Base-by-base conservation (phyloP, 805 yeast genomes). In the Lipomyces kockii region DNA sequence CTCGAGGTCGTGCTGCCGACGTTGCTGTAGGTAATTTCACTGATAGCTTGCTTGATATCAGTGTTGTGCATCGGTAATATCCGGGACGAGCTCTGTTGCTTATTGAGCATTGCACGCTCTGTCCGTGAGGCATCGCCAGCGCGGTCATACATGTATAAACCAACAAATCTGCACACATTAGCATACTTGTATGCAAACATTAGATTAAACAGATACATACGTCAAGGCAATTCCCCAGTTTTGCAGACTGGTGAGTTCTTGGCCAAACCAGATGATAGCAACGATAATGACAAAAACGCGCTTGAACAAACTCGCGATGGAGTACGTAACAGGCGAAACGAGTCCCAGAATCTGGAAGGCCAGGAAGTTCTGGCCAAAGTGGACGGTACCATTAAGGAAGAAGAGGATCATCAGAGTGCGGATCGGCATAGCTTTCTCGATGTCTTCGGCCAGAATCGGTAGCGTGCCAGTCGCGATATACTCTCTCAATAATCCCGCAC, bases 231-330 rank as follows among this genome's bases (percentile, higher is more conserved):
- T 80, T 8, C 84, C 84, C 78, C 80, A 80, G 22, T 78, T 80
- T 66, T 81, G 84, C 25, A 76, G 62, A 7, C 67, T 63, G 1
- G 78, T 70, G 22, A 81, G 80, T 34, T 66, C 71, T 72, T 82
- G 83, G 32, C 88, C 88, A 49, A 83, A 84, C 82, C 84, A 85
- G 53, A 89, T 66, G 80, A 93, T 90, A 73, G 97, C 90, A 0
- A 89, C 88, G 1, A 89, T 83, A 55, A 92, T 92, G 37, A 92
- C 86, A 0, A 91, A 89, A n/a, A 92, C 89, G 74, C 97, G 86
- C 79, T 92, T 92, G 86, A 92, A 85, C 85, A 92, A 84, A 55
- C 91, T 87, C 2, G 97, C 97, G 65, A 92, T 88, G 1, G 96
- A 89, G 78, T 91, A 92, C 2, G 95, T 86, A 12, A 92, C 87